Percentiles rank a stretch among this genome's conserved stretches.
phyloP scores from a whole-genome alignment of 202 grass and related monocot species.

The Schoenoplectus triqueter region DNA sequence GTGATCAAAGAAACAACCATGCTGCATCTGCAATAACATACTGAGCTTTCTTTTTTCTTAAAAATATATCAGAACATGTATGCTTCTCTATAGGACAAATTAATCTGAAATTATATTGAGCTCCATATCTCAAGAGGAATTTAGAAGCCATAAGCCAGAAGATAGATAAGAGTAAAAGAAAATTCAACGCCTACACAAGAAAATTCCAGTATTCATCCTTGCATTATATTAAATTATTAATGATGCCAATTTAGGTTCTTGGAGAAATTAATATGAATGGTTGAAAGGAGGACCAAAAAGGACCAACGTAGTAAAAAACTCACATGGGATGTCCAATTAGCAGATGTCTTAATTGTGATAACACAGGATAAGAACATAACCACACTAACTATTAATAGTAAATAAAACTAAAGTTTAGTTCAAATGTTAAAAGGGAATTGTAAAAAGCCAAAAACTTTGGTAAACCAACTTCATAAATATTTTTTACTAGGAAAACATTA shows the following conservation, averaged over 20 bases:
- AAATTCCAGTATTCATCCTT: not conserved
- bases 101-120: not conserved
- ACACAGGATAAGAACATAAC: not conserved
- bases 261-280: not conserved
- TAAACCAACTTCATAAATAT: not conserved
- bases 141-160: not conserved
- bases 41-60: not conserved
- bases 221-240: not conserved
- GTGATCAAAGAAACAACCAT: not conserved
- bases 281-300: not conserved
- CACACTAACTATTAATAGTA: not conserved
- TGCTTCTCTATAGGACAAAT: not conserved
- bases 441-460: not conserved
- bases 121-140: not conserved
- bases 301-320: not conserved
- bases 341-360: not conserved
- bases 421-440: not conserved
- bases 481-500: not conserved
- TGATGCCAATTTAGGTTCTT: not conserved
- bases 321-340: not conserved
- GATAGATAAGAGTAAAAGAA: not conserved
- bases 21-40: not conserved
- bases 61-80: not conserved
- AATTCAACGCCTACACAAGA: not conserved
- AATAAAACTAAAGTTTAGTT: not conserved